Evolutionary conservation across 495 filamentous ascomycete species (phyloP).

Genomic region (Xylaria telfairii): DNA sequence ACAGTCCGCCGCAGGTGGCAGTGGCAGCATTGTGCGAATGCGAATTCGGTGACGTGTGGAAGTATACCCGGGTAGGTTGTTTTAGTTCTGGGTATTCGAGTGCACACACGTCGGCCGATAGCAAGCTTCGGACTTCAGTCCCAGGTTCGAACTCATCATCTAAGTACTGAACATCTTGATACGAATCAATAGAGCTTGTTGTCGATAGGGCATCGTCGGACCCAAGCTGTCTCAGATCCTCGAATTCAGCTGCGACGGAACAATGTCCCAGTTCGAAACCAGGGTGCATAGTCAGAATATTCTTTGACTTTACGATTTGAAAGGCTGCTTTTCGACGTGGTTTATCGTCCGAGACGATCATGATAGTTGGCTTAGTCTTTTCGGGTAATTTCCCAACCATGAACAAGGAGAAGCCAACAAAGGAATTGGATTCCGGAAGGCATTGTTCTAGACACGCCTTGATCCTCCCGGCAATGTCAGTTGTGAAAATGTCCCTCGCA

Average conservation of each 20-base stretch:
- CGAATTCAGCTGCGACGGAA: conserved; percentile 19
- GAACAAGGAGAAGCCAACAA: conserved; percentile 21
- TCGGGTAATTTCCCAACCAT: conserved; percentile 25
- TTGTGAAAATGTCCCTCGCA: conserved; percentile 16
- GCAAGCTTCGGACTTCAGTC: not conserved
- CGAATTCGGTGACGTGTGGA: conserved; percentile 6
- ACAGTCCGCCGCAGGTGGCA: conserved; percentile 16
- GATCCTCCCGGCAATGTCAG: conserved; percentile 13
- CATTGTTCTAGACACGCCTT: conserved; percentile 19
- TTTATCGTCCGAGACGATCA: conserved; percentile 24
- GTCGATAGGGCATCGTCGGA: conserved; percentile 15
- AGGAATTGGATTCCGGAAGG: conserved; percentile 21
- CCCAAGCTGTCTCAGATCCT: conserved; percentile 23
- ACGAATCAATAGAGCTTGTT: not conserved
- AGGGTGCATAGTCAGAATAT: conserved; percentile 5
- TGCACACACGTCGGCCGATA: conserved; percentile 17
- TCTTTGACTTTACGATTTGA: conserved; percentile 10
- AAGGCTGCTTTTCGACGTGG: conserved; percentile 15
- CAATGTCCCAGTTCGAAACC: conserved; percentile 22
- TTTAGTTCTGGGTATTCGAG: not conserved
- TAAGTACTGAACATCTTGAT: not conserved
- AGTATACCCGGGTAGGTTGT: not conserved
- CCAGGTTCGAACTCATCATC: conserved; percentile 23
- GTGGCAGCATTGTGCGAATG: not conserved
- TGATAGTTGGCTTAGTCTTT: conserved; percentile 20